Evolutionary conservation across 495 filamentous ascomycete genomes (phyloP), one percentile per base, ranked within the genome.

Genomic region (Rhizodiscina lignyota): DNA sequence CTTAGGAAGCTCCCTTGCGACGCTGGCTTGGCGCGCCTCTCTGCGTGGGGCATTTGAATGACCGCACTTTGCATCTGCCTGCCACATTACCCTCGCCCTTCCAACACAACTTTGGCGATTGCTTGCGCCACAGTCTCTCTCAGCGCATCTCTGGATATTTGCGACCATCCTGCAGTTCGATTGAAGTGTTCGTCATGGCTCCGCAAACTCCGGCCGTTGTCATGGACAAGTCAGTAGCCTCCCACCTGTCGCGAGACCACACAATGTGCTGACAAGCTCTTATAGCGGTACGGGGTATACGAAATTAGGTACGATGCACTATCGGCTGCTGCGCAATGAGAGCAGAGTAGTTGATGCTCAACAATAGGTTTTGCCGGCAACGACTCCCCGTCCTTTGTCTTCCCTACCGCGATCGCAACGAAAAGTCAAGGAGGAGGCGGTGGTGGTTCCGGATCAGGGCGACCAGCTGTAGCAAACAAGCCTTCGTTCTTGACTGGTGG

Each of bases 181-280:
- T 21, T 22, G 33, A 30, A 41, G 52, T 51, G 35, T 37, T 43
- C 36, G 52, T 31, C 52, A 97, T 97, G 89, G 83, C 89, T 46
- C 76, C 75, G 64, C 85, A 94, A 77, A 96, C 89, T 53, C 89
- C 89, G 44, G 89, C 89, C 79, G 91, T 97, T 94, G 89, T 97
- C 83, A 97, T 97, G 83, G 89, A 97, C 89, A 97, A 97, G 89
- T 97, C 77, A 49, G 89, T 70, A 41, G 32, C 47, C 31, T 27
- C 24, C 31, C 33, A 35, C 38, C 34, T 36, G 36, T 22, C 44
- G 22, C n/a, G 22, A 32, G 19, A 33, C 21, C 27, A 16, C 13
- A 39, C 37, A 37, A 12, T 35, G 32, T 12, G 16, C 24, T 13
- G 33, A 24, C 17, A 15, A 38, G 30, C 40, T 41, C 49, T 53